Percentiles rank a stretch among this genome's conserved stretches.
Evolutionary conservation across 73 alveolate species (phyloP).

Genomic region (Paramecium primaurelia): DNA sequence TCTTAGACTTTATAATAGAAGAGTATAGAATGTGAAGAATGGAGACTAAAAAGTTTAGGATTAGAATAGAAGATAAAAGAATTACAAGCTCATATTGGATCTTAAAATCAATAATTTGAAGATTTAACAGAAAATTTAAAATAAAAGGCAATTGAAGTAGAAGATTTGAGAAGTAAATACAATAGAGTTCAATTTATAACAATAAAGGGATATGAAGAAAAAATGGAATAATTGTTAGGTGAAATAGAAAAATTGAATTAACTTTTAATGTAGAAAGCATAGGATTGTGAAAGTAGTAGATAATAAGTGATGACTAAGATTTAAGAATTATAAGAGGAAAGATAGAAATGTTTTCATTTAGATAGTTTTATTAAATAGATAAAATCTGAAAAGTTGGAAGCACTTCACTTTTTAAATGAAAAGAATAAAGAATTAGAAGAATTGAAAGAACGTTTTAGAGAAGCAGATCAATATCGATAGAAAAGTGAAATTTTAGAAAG

Average conservation of each 20-base stretch:
- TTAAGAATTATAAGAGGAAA: constrained; percentile 38
- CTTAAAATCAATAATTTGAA: neutral
- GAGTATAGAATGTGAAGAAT: constrained; percentile 36
- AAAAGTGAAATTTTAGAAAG: neutral
- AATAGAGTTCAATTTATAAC: constrained; percentile 25
- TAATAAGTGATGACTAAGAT: neutral
- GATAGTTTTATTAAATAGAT: constrained; percentile 7
- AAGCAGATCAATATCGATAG: neutral
- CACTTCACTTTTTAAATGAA: constrained; percentile 32
- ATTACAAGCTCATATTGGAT: neutral
- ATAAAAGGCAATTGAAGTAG: neutral
- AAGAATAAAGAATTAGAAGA: constrained; percentile 9
- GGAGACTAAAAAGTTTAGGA: neutral
- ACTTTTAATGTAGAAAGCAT: neutral
- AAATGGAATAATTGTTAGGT: neutral
- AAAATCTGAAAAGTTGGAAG: constrained; percentile 40
- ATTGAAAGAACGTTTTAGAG: neutral
- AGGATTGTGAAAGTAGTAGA: constrained; percentile 16
- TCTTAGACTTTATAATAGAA: neutral
- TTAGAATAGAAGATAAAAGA: constrained; percentile 23
- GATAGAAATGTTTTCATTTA: constrained; percentile 29
- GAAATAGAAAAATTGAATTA: constrained; percentile 8
- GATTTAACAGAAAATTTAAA: constrained; percentile 27
- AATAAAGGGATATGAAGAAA: constrained; percentile 30
- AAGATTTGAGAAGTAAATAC: constrained; percentile 18